Conservation (phyloP, 2,329 filamentous ascomycete genomes). For the Pleomassaria siparia region DNA sequence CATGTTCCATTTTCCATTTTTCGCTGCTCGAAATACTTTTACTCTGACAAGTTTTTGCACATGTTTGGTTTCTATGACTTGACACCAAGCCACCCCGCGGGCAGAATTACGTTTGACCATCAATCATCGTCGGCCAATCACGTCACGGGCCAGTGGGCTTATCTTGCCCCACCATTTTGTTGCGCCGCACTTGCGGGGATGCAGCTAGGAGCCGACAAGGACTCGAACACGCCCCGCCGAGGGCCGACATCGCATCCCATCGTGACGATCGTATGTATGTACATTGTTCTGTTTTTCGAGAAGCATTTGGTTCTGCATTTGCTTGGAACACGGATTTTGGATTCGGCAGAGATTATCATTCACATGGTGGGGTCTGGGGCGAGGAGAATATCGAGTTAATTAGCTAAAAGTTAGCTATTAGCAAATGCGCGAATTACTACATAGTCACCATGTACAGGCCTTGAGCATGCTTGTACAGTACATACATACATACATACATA, state of each 20-base stretch:
- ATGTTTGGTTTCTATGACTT: constrained; percentile 5
- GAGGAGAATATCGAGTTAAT: not conserved
- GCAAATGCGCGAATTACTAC: not conserved
- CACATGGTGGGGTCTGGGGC: constrained; percentile 29
- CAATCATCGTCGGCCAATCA: constrained; percentile 35
- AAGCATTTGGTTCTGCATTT: no score
- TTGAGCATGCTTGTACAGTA: no score
- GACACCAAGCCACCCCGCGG: constrained; percentile 21
- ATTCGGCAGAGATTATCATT: constrained; percentile 10
- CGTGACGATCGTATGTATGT: constrained; percentile 7
- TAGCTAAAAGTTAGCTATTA: not conserved
- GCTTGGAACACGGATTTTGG: constrained; percentile 22
- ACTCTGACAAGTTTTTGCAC: not conserved
- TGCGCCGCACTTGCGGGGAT: constrained; percentile 14
- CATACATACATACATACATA: no score
- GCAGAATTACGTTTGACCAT: constrained; percentile 35
- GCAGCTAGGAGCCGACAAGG: constrained; percentile 9
- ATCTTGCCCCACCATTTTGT: constrained; percentile 21
- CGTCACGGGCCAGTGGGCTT: constrained; percentile 15
- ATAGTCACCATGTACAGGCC: no score
- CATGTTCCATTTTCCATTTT: no score
- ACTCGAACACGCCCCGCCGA: constrained; percentile 7
- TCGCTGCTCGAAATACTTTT: no score
- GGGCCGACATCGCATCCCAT: constrained; percentile 35
- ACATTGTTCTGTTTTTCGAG: no score